A percentile compares a stretch with the other conserved stretches of the same genome.
Conservation (phyloP, 148 eudicot genomes). For the Nepenthes gracilis region DNA sequence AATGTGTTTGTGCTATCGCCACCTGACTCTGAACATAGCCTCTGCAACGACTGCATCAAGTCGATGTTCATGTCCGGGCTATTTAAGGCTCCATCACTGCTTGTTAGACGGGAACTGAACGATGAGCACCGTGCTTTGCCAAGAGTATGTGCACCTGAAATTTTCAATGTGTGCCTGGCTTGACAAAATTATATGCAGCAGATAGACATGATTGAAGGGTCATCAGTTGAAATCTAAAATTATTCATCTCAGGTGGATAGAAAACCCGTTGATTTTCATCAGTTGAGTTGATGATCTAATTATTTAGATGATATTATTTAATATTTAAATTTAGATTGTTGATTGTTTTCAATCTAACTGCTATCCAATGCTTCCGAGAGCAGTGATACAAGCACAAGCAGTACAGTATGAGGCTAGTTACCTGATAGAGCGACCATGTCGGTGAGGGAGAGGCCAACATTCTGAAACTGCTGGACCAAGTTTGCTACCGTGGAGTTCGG, state of each 20-base stretch:
- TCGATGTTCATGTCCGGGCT: conserved; percentile 17
- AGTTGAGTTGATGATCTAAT: no score
- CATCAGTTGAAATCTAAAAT: no score
- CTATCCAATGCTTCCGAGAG: no score
- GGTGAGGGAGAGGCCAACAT: conserved; percentile 41
- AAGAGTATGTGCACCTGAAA: conserved; percentile 72
- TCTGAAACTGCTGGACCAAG: conserved; percentile 39
- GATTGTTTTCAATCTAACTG: no score
- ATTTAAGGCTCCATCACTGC: neutral
- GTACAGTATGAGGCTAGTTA: neutral
- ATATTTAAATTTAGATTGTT: no score
- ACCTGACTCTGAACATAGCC: conserved; percentile 32
- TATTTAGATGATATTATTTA: no score
- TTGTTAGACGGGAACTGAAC: conserved; percentile 43
- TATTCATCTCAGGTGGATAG: no score
- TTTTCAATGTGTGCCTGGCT: neutral
- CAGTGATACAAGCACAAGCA: no score
- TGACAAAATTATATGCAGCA: neutral
- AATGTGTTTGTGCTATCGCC: conserved; percentile 20
- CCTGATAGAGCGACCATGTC: conserved; percentile 89
- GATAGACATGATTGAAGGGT: no score
- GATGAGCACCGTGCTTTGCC: conserved; percentile 83
- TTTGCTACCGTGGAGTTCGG: conserved; percentile 57
- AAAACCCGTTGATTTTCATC: no score
- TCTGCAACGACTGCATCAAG: conserved; percentile 51